Evolutionary conservation across 129 eudicot genomes (phyloP), one percentile per base, ranked within the genome.

Genomic region (Chrysanthemum lavandulifolium): DNA sequence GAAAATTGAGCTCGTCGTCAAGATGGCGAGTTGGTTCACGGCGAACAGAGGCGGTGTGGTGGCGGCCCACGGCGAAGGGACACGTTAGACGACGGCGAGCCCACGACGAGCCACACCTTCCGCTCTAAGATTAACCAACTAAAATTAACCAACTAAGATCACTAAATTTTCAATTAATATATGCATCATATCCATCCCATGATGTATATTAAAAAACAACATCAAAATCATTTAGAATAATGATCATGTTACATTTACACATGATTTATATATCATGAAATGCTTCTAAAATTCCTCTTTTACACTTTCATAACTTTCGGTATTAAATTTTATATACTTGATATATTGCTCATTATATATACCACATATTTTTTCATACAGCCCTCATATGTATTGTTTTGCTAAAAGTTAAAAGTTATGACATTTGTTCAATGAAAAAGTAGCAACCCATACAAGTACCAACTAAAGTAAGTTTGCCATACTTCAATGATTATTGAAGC

Each of bases 221-320:
- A 68, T 62, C 63, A 49, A 60, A 58, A 48, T 68, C 25, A 49
- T 59, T 78, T 71, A 45, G 18, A 71, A 43, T 18, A 60, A 60
- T 65, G 68, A 63, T 67, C 80, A 76, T 67, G 74, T 67, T 76
- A 76, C 79, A 43, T 61, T 61, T 27, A 31, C 76, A 72, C 77
- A 61, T 68, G 74, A 49, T 68, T 48, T 57, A 68, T 48, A 64
- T 21, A 61, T 51, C 62, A 67, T 76, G 16, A 55, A 40, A 19
- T 75, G 16, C 65, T 58, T 70, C 10, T 23, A 29, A 53, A 47
- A 75, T 75, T 67, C 25, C 33, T 31, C 43, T 57, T 33, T 52
- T 1, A 52, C 52, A 19, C 45, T 67, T 74, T 16, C 78, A 40
- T 6, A 29, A 21, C 13, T 13, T 8, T 18, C 40, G 4, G 21